Conservation (phyloP, 768 basidiomycete species). For the Boletus sp. region DNA sequence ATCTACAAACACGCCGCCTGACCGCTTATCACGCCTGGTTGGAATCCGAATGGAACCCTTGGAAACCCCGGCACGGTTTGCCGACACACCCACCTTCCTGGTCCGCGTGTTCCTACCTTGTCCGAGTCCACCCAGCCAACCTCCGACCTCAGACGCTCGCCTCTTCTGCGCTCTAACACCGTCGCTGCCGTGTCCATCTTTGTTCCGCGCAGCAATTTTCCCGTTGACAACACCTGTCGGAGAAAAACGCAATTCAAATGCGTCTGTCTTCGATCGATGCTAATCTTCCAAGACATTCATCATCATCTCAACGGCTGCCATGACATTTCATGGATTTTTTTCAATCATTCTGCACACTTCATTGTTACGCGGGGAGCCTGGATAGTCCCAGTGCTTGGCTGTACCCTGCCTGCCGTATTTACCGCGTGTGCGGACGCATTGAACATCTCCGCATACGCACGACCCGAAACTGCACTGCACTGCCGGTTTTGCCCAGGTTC, state of each 20-base stretch:
- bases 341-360: not conserved
- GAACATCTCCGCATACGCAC: not conserved
- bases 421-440: constrained; percentile 7
- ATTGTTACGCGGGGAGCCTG: not conserved
- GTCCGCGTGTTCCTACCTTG: constrained; percentile 19
- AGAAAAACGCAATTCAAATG: not conserved
- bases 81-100: constrained; percentile 9
- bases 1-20: constrained; percentile 20
- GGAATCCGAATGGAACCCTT: constrained; percentile 23
- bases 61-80: constrained; percentile 24
- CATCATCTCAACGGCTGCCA: not conserved
- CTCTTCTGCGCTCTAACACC: constrained; percentile 13
- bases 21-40: constrained; percentile 19
- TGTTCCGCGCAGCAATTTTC: not conserved
- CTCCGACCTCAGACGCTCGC: not conserved
- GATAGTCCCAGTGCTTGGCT: not conserved
- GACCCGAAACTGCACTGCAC: not conserved
- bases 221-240: not conserved
- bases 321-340: not conserved
- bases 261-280: not conserved
- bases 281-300: not conserved
- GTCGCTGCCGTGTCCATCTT: not conserved
- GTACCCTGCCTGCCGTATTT: constrained; percentile 5
- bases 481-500: not conserved
- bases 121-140: not conserved